A percentile compares a stretch with the other conserved stretches of the same genome.
phyloP scores from a whole-genome alignment of 768 basidiomycete species.

The Boletellus emodensis region DNA sequence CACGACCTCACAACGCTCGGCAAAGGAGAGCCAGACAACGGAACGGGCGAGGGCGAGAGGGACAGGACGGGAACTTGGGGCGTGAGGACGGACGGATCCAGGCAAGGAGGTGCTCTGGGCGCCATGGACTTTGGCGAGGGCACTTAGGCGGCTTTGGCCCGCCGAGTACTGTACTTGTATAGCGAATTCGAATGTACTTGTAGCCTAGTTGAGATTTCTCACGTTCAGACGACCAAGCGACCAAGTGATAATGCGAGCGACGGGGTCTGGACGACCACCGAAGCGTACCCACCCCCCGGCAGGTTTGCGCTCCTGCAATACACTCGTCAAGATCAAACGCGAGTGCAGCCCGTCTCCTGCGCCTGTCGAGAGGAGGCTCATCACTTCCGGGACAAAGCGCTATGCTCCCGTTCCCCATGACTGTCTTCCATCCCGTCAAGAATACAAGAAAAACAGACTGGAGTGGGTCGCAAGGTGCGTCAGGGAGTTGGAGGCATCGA shows the following conservation, averaged over 20 bases:
- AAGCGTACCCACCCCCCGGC: conserved; percentile 15
- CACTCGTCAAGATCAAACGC: conserved; percentile 9
- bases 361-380: conserved; percentile 12
- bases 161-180: neutral
- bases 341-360: conserved; percentile 20
- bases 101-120: conserved; percentile 24
- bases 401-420: conserved; percentile 26
- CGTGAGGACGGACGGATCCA: conserved; percentile 4
- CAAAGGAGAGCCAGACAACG: too few relatives aligned
- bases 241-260: too few relatives aligned
- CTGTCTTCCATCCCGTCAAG: conserved; percentile 19
- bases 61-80: conserved; percentile 3
- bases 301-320: neutral
- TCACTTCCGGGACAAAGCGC: conserved; percentile 26
- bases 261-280: neutral
- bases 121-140: neutral
- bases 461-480: conserved; percentile 19
- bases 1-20: neutral
- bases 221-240: too few relatives aligned
- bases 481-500: conserved; percentile 17
- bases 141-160: neutral
- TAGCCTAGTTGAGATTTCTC: neutral
- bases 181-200: neutral
- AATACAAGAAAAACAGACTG: conserved; percentile 19
- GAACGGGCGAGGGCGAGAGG: conserved; percentile 13